A percentile compares a stretch with the other conserved stretches of the same genome.
Evolutionary conservation across 768 basidiomycete species (phyloP).

Genomic region (Stropharia rugosoannulata): DNA sequence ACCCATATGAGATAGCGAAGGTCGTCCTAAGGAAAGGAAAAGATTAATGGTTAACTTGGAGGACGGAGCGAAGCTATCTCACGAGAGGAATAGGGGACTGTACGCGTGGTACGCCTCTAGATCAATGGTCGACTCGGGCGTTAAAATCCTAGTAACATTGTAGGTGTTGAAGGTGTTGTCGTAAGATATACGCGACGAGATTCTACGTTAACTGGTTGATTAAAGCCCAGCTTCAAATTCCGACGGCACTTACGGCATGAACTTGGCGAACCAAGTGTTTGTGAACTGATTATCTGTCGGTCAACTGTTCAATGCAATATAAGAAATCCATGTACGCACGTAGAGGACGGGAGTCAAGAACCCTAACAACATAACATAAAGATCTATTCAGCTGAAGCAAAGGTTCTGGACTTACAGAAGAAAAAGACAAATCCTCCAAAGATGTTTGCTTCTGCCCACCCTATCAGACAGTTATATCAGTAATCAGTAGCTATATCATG

Average conservation of each 20-base stretch:
- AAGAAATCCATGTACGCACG: conserved; percentile 23
- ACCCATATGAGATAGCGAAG: conserved; percentile 75
- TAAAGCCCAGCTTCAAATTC: not conserved
- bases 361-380: conserved; percentile 29
- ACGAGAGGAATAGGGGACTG: conserved; percentile 60
- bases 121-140: conserved; percentile 50
- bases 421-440: conserved; percentile 58
- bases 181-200: conserved; percentile 59
- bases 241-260: conserved; percentile 45
- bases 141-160: conserved; percentile 56
- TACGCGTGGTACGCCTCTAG: conserved; percentile 50
- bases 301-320: not conserved
- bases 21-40: conserved; percentile 35
- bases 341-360: conserved; percentile 59
- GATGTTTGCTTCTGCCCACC: conserved; percentile 78
- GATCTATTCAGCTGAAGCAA: not conserved
- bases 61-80: conserved; percentile 2
- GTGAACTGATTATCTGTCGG: conserved; percentile 39
- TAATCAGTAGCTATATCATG: not conserved
- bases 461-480: conserved; percentile 8
- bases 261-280: conserved; percentile 56
- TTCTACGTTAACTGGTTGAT: conserved; percentile 24
- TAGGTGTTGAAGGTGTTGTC: conserved; percentile 59
- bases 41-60: not conserved
- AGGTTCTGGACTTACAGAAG: conserved; percentile 42